Percentiles rank a stretch among this genome's conserved stretches.
Conservation (phyloP, 257 asterid genomes). For the Nicotiana noctiflora region DNA sequence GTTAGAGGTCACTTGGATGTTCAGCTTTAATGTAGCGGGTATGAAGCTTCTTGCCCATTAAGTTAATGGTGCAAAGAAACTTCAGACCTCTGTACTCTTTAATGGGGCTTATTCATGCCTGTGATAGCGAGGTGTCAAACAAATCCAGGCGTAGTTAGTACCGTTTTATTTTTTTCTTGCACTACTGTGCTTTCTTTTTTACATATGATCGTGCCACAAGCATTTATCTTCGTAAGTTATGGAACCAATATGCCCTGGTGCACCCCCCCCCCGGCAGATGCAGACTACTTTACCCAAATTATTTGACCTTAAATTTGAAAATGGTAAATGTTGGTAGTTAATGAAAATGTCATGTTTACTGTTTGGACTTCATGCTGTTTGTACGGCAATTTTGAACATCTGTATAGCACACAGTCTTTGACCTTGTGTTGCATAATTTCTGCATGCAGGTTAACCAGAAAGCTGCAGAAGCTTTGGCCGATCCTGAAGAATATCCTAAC, state of each 20-base stretch:
- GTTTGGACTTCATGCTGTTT: not conserved
- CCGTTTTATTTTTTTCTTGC: not conserved
- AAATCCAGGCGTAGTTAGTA: too few relatives aligned
- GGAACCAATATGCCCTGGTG: not conserved
- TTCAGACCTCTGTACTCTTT: not conserved
- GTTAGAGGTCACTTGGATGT: not conserved
- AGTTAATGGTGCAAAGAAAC: not conserved
- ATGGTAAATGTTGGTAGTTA: not conserved
- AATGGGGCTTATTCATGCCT: not conserved
- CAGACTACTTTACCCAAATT: not conserved
- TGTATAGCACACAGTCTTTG: not conserved
- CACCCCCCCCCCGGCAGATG: too few relatives aligned
- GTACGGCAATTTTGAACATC: not conserved
- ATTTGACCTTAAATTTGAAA: not conserved
- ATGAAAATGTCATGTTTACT: not conserved
- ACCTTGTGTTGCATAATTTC: not conserved
- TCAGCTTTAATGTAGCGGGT: not conserved
- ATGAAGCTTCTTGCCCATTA: slow-evolving; percentile 3
- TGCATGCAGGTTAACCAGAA: slow-evolving; percentile 63
- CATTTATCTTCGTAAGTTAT: not conserved
- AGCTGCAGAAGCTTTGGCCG: slow-evolving; percentile 96
- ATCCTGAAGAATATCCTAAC: slow-evolving; percentile 86
- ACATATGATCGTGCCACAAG: not conserved
- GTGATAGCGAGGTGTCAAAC: not conserved
- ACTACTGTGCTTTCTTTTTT: not conserved